A percentile compares a stretch with the other conserved stretches of the same genome.
Evolutionary conservation across 257 asterid genomes (phyloP).

Genomic region (Nicotiana paniculata): DNA sequence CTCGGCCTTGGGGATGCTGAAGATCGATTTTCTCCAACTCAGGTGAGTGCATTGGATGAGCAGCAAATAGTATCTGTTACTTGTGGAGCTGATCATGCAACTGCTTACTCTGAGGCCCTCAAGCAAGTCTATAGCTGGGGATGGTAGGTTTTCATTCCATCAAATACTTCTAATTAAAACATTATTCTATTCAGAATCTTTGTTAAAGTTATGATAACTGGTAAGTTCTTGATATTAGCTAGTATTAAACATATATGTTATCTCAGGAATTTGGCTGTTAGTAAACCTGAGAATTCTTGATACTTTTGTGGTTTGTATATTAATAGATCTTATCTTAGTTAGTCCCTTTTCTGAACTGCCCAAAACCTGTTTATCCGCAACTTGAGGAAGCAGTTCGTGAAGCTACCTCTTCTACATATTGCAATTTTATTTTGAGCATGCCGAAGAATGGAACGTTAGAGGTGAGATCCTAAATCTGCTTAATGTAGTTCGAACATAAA

Average conservation of each 20-base stretch:
- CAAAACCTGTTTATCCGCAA: neutral
- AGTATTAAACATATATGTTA: neutral
- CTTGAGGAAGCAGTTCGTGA: neutral
- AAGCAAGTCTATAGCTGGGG: constrained; percentile 93
- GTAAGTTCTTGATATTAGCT: neutral
- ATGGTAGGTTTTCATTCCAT: constrained; percentile 42
- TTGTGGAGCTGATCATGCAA: constrained; percentile 93
- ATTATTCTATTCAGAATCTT: neutral
- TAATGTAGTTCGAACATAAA: neutral
- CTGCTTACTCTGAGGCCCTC: constrained; percentile 68
- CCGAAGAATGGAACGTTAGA: neutral
- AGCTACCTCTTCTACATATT: neutral
- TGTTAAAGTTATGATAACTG: neutral
- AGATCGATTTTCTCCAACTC: constrained; percentile 81
- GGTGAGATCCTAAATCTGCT: neutral
- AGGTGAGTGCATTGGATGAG: constrained; percentile 76
- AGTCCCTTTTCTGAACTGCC: neutral
- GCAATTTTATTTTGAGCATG: neutral
- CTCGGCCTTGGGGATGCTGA: constrained; percentile 96
- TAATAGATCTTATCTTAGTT: neutral
- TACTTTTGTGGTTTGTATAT: neutral
- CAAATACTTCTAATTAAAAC: neutral
- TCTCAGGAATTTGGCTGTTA: neutral
- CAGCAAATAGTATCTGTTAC: constrained; percentile 67
- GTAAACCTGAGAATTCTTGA: neutral